These are phyloP conservation scores for Wickerhamiella hasegawae DNA, from an alignment of 805 yeast genomes.

Conservation along the genomic window DNA sequence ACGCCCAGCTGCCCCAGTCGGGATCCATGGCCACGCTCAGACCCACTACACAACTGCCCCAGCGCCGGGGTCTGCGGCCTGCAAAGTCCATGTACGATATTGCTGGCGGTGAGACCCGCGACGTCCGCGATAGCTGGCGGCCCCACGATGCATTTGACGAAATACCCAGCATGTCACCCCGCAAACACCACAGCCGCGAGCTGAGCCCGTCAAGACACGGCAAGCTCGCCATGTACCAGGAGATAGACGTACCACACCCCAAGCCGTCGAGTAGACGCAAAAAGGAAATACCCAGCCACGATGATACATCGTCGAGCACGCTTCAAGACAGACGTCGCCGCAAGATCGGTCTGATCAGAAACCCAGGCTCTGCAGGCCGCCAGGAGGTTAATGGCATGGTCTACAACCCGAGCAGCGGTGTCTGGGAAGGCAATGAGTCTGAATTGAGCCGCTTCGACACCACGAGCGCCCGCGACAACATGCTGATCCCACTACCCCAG, in stretches of 20 bases:
- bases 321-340: constrained; percentile 3
- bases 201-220: too few relatives aligned
- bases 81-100: constrained; percentile 6
- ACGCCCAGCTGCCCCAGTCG: constrained; percentile 8
- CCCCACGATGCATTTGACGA: too few relatives aligned
- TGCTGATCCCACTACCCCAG: constrained; percentile 6
- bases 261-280: too few relatives aligned
- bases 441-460: constrained; percentile 12
- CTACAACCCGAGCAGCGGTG: constrained; percentile 13
- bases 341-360: constrained; percentile 8
- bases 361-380: constrained; percentile 5
- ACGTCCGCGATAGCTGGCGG: too few relatives aligned
- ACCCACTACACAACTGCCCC: background rate
- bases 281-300: too few relatives aligned
- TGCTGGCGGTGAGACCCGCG: background rate
- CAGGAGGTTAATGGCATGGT: constrained; percentile 17
- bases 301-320: background rate
- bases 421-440: constrained; percentile 17
- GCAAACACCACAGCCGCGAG: too few relatives aligned
- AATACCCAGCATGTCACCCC: too few relatives aligned
- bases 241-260: too few relatives aligned
- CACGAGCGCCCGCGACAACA: constrained; percentile 5
- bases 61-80: constrained; percentile 1
- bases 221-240: too few relatives aligned
- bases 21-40: background rate